Base-by-base conservation (phyloP, 2,329 filamentous ascomycete genomes). In the Fusarium sp. region DNA sequence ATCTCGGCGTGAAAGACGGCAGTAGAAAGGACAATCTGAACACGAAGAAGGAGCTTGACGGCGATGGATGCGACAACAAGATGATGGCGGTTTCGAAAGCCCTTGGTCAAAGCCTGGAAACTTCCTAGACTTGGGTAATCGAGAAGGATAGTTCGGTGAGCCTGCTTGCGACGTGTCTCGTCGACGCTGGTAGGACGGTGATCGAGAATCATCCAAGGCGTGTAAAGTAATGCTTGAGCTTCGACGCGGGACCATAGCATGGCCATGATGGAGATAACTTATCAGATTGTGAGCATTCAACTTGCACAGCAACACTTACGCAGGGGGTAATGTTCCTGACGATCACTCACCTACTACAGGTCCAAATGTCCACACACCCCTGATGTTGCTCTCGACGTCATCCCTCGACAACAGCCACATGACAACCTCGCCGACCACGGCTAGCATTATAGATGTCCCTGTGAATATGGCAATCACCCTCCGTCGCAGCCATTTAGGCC, bases 131-230 rank as follows among this genome's bases (percentile, higher is more conserved):
- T 74, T 4, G 71, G 60, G 47, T 80, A 80, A 33, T 80, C 79
- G 20, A 80, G 76, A 8, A 80, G 58, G 32, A 80, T 67, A 9
- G 79, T 79, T 22, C 79, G 73, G 8, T 72, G 75, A 25, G 76
- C 76, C 60, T 79, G 78, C 25, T 79, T 79, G 20, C 78, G 74
- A n/a, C 74, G 73, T 17, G 78, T 78, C 37, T 79, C 78, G 6
- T 77, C 71, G 5, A 75, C 76, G n/a, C 73, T 76, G 12, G 64
- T 65, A 1, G 78, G 78, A 59, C 72, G 68, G 14, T 65, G 62
- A 30, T 79, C 68, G 66, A 80, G 79, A 32, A 78, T 65, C 27
- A 80, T 80, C 79, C 79, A 80, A 4, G 79, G 79, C 58, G 65
- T 79, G 37, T 79, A 80, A 6, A 78, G 72, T 30, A 78, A 50